These are phyloP conservation scores for Fomitopsis palustris DNA, from an alignment of 1,284 basidiomycete species.

Conservation along the genomic window DNA sequence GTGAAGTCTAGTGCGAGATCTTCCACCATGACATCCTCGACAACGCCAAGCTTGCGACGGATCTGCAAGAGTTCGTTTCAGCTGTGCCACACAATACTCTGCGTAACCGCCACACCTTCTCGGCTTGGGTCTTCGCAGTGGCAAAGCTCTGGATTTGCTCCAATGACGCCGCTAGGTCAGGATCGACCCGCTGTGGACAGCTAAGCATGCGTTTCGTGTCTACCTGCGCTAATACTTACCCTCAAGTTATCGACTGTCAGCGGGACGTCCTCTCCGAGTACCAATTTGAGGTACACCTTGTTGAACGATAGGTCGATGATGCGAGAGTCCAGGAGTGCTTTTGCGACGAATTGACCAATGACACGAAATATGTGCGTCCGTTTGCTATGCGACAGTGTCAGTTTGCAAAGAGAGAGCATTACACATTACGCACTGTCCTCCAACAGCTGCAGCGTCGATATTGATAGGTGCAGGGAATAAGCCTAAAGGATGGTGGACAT, in stretches of 20 bases:
- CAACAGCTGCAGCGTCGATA: slow-evolving; percentile 59
- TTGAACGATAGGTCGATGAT: slow-evolving; percentile 97
- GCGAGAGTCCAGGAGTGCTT: slow-evolving; percentile 94
- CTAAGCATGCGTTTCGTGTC: neutral
- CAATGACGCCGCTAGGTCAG: slow-evolving; percentile 82
- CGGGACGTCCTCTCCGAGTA: slow-evolving; percentile 84
- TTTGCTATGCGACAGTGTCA: slow-evolving; percentile 44
- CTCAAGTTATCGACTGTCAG: slow-evolving; percentile 80
- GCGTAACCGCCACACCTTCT: slow-evolving; percentile 40
- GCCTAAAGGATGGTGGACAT: slow-evolving; percentile 81
- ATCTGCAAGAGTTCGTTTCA: slow-evolving; percentile 31
- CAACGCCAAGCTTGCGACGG: slow-evolving; percentile 50
- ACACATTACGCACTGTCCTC: slow-evolving; percentile 58
- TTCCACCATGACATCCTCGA: slow-evolving; percentile 62
- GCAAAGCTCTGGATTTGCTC: slow-evolving; percentile 69
- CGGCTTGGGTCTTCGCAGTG: slow-evolving; percentile 26
- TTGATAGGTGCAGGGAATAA: slow-evolving; percentile 87
- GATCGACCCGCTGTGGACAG: slow-evolving; percentile 68
- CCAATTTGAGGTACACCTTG: slow-evolving; percentile 86
- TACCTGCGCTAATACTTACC: slow-evolving; percentile 36
- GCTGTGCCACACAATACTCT: neutral
- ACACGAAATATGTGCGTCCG: slow-evolving; percentile 83
- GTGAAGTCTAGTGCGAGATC: slow-evolving; percentile 95
- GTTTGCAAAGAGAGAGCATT: neutral
- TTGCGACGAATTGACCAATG: slow-evolving; percentile 96